Evolutionary conservation across 2,329 filamentous ascomycete genomes (phyloP), one percentile per base, ranked within the genome.

Genomic region (Sarocladiaceae sp.): DNA sequence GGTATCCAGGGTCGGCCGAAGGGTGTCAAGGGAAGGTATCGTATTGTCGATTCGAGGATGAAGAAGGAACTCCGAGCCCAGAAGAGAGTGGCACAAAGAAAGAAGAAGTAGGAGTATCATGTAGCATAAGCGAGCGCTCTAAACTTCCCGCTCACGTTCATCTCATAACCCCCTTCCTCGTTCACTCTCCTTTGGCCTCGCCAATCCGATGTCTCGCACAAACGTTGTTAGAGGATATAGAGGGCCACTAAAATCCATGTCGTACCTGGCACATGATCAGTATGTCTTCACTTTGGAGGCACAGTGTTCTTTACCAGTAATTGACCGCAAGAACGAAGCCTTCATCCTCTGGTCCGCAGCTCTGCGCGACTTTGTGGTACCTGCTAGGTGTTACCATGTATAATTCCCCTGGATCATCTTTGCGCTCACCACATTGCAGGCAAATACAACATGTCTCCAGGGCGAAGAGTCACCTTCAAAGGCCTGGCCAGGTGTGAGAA

Each of bases 11-110:
- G 90, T 16, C 75, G 91, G 55, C 93, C 93, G 3, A 85, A 81
- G 63, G 93, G 91, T 48, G 88, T 95, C 19, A 96, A 95, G 78
- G 91, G 91, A 29, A 83, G 88, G 53, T 98, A 98, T 65, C 95
- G 95, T 74, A 95, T 98, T 74, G 91, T 98, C 45, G 91, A 97
- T 68, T 72, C 87, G 12, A 78, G 93, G 54, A 80, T 96, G 81
- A 96, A 96, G 80, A 97, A 96, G 82, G 93, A 97, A 72, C 76
- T 93, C 45, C 73, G 89, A 61, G 89, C 85, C 2, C 76, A 91
- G 65, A 95, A 95, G 80, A 78, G 90, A 56, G 60, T 75, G 48
- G 60, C 69, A 20, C 89, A 94, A 73, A 86, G 82, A 68, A 83
- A 78, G 70, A 78, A 79, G 61, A 64, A 66, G 47, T 57, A 48